phyloP scores from a whole-genome alignment of 2,329 filamentous ascomycete species.

The Penicillium sp. region DNA sequence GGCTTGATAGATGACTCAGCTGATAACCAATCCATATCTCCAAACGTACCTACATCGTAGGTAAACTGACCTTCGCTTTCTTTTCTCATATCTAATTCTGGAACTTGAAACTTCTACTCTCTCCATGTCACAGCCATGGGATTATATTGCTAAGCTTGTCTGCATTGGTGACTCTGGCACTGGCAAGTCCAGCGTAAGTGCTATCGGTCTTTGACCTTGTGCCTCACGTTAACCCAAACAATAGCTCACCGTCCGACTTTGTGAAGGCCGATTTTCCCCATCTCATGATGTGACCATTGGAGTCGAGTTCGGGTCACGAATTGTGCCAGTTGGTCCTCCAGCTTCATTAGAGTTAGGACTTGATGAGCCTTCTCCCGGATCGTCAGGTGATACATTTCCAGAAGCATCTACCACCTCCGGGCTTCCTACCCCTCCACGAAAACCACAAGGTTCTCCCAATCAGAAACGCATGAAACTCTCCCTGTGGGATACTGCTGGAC shows the following conservation, averaged over 20 bases:
- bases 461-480: constrained; percentile 88
- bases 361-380: constrained; percentile 35
- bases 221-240: constrained; percentile 11
- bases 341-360: constrained; percentile 61
- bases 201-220: not conserved
- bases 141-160: constrained; percentile 98
- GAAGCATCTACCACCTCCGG: constrained; percentile 25
- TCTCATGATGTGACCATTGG: constrained; percentile 97
- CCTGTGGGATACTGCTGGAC: constrained; percentile 93
- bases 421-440: constrained; percentile 39
- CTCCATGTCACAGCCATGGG: constrained; percentile 68
- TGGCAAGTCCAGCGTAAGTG: constrained; percentile 75
- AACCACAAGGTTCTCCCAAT: constrained; percentile 36
- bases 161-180: constrained; percentile 96
- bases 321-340: constrained; percentile 85
- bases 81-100: constrained; percentile 3
- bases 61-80: constrained; percentile 5
- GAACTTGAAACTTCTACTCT: constrained; percentile 14
- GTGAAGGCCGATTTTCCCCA: constrained; percentile 90
- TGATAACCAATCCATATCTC: constrained; percentile 14
- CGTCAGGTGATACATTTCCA: constrained; percentile 17
- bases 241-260: constrained; percentile 88
- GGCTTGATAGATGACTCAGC: constrained; percentile 40
- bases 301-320: constrained; percentile 91
- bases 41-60: not conserved